These are phyloP conservation scores for Tuber calosporum DNA, from an alignment of 495 filamentous ascomycete genomes.

Conservation along the genomic window DNA sequence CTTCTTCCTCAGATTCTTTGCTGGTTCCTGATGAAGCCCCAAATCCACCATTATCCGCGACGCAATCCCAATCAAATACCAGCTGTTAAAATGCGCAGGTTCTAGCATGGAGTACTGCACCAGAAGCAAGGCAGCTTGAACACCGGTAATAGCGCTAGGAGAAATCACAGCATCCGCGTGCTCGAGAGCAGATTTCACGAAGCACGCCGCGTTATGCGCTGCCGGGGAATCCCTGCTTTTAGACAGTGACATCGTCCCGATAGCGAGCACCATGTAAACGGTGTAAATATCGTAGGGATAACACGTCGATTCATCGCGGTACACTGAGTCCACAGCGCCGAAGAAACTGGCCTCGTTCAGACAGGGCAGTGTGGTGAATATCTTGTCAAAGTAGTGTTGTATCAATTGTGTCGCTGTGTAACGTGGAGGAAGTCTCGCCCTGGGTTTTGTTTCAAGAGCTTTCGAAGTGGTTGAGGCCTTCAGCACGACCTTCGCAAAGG, in stretches of 20 bases:
- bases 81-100: slow-evolving; percentile 79
- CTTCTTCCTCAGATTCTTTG: slow-evolving; percentile 55
- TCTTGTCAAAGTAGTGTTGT: slow-evolving; percentile 73
- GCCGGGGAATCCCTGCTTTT: slow-evolving; percentile 46
- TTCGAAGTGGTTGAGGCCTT: slow-evolving; percentile 58
- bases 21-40: slow-evolving; percentile 81
- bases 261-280: slow-evolving; percentile 80
- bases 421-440: slow-evolving; percentile 56
- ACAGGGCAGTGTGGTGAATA: slow-evolving; percentile 70
- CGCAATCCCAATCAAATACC: slow-evolving; percentile 83
- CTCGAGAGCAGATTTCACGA: slow-evolving; percentile 53
- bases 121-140: slow-evolving; percentile 76
- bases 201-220: slow-evolving; percentile 41
- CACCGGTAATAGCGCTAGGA: slow-evolving; percentile 71
- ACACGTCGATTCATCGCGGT: slow-evolving; percentile 57
- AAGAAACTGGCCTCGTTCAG: slow-evolving; percentile 69
- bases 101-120: slow-evolving; percentile 83
- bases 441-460: slow-evolving; percentile 46
- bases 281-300: slow-evolving; percentile 74
- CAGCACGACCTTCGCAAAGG: slow-evolving; percentile 72
- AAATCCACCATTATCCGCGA: slow-evolving; percentile 77
- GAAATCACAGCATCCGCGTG: slow-evolving; percentile 72
- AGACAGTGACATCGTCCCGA: slow-evolving; percentile 65
- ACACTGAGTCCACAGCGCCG: slow-evolving; percentile 69
- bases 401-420: slow-evolving; percentile 59